Evolutionary conservation across 768 basidiomycete genomes (phyloP).

Genomic region (Heimioporus sp.): DNA sequence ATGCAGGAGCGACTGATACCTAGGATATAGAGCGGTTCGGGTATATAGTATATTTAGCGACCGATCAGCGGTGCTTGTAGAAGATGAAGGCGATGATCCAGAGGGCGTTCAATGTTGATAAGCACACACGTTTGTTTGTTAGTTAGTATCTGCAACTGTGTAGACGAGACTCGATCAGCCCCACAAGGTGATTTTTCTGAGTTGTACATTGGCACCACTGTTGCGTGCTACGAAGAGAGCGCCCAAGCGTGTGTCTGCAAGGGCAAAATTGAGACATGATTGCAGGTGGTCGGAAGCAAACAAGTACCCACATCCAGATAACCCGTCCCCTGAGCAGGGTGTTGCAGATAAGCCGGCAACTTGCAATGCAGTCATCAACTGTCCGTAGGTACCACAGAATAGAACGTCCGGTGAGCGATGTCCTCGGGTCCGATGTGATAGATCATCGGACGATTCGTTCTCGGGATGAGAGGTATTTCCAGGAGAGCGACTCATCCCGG

Average conservation of each 20-base stretch:
- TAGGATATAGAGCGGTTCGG: no score
- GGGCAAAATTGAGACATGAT: neutral
- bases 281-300: neutral
- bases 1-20: no score
- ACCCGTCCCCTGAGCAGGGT: slow-evolving; percentile 28
- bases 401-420: slow-evolving; percentile 28
- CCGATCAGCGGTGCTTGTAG: no score
- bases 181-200: slow-evolving; percentile 42
- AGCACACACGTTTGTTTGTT: neutral
- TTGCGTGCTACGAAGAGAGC: slow-evolving; percentile 39
- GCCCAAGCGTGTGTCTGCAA: slow-evolving; percentile 39
- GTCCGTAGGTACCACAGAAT: slow-evolving; percentile 44
- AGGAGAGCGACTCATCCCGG: slow-evolving; percentile 39
- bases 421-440: slow-evolving; percentile 3
- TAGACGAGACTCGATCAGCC: slow-evolving; percentile 22
- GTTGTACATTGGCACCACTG: slow-evolving; percentile 31
- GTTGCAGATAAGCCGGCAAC: slow-evolving; percentile 35
- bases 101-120: neutral
- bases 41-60: no score
- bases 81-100: no score
- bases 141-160: neutral
- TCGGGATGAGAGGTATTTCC: slow-evolving; percentile 2
- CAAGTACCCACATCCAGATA: slow-evolving; percentile 31
- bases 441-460: neutral
- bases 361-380: slow-evolving; percentile 38